Base-by-base conservation (phyloP, 257 asterid species). In the Coffea canephora region DNA sequence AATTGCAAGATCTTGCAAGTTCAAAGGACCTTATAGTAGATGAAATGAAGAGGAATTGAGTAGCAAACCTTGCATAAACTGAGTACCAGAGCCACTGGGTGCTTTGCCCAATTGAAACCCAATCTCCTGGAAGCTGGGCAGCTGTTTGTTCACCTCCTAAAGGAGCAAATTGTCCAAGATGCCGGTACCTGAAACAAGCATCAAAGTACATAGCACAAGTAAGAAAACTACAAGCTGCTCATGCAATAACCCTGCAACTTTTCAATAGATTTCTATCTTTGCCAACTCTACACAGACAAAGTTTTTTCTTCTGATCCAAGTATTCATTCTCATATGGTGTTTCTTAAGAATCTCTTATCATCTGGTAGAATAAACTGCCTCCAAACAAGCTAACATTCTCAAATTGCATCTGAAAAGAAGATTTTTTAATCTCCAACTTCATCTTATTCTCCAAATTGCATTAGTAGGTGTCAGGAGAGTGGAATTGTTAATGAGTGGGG, bases 51-150 rank as follows among this genome's bases (percentile, higher is more conserved):
- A 8, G 61, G 55, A 31, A 31, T 74, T 27, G 78, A 61, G 64
- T 2, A 73, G 67, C 84, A 13, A 36, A 95, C 99, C 97, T 95
- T 19, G 99, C 98, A 69, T 95, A 95, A 36, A 95, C 94, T 70
- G 99, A 95, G 81, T 95, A 93, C 99, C 99, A 95, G 34, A 95
- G 97, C 99, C 99, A 95, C 86, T 95, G 99, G 67, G 84, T 61
- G 87, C 99, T 93, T 34, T 83, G 92, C 55, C 98, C 99, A 82
- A 95, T 93, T 74, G 99, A 95, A 78, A 95, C 91, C 97, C 99
- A 95, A 86, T 95, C 98, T 86, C 99, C 98, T 6, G 98, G 99
- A 75, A 95, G 97, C 85, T 93, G 91, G 45, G 99, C 99, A 52
- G 98, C 99, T 13, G 99, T 92, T 79, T 95, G 97, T 88, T 93